A percentile compares a stretch with the other conserved stretches of the same genome.
These are phyloP conservation scores for Tagetes patula DNA, from an alignment of 129 eudicot genomes.

Conservation along the genomic window DNA sequence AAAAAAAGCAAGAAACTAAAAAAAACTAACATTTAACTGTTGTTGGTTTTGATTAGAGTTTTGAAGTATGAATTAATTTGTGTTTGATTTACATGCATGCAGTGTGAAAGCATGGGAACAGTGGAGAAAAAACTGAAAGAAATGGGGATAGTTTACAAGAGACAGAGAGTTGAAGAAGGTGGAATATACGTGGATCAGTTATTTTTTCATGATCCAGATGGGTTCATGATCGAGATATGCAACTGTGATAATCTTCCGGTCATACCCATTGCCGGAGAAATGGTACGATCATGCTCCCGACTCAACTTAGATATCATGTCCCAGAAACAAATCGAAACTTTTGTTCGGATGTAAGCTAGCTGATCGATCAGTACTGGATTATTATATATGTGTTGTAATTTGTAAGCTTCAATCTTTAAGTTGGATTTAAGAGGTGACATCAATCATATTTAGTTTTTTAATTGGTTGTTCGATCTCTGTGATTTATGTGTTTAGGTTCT, in stretches of 20 bases:
- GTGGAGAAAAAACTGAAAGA: slow-evolving; percentile 89
- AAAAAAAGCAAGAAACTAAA: too few species aligned
- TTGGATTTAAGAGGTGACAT: background rate
- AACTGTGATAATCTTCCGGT: slow-evolving; percentile 88
- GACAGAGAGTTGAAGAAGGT: slow-evolving; percentile 79
- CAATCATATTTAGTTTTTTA: background rate
- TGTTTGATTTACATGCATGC: background rate
- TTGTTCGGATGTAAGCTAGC: slow-evolving; percentile 27
- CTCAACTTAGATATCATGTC: slow-evolving; percentile 49
- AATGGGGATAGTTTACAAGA: slow-evolving; percentile 64
- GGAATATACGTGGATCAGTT: slow-evolving; percentile 83
- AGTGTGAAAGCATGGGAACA: slow-evolving; percentile 93
- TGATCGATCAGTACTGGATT: background rate
- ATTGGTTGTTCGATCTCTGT: background rate
- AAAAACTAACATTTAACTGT: too few species aligned
- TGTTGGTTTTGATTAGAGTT: background rate
- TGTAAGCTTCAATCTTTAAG: background rate
- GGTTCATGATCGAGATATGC: slow-evolving; percentile 93
- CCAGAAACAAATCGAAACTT: slow-evolving; percentile 34
- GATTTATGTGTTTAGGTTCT: background rate
- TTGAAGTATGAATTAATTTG: background rate
- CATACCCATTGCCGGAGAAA: slow-evolving; percentile 74
- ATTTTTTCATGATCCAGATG: slow-evolving; percentile 96
- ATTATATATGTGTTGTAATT: background rate
- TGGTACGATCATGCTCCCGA: slow-evolving; percentile 76